Evolutionary conservation across 2,329 filamentous ascomycete species (phyloP).

Genomic region (Teratosphaeria zuluensis): DNA sequence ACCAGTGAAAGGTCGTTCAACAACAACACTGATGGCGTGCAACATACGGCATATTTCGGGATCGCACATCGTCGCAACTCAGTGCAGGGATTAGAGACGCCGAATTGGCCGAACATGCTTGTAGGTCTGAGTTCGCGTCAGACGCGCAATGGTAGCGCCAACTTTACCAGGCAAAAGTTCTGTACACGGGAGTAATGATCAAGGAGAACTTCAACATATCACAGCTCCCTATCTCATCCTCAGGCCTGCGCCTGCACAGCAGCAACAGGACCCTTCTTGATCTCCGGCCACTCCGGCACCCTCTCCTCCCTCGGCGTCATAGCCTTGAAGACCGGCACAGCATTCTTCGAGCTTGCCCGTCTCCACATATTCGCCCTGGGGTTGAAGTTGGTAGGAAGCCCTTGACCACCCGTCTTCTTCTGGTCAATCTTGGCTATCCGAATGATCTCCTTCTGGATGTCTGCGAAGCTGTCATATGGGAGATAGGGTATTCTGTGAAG

Average conservation of each 20-base stretch:
- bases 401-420: constrained; percentile 49
- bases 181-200: no score
- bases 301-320: constrained; percentile 49
- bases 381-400: constrained; percentile 43
- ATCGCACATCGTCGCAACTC: no score
- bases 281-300: constrained; percentile 53
- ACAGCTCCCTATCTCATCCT: not conserved
- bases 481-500: constrained; percentile 52
- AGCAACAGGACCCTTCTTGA: not conserved
- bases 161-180: no score
- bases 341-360: constrained; percentile 48
- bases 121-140: no score
- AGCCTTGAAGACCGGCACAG: constrained; percentile 42
- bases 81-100: no score
- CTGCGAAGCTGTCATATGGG: constrained; percentile 56
- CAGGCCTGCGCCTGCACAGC: not conserved
- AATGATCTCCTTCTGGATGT: constrained; percentile 53
- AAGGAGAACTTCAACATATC: no score
- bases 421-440: constrained; percentile 51
- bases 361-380: constrained; percentile 50
- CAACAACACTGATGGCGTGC: no score
- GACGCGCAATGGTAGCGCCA: no score
- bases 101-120: no score
- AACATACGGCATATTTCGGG: no score
- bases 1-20: no score